A percentile compares a stretch with the other conserved stretches of the same genome.
Evolutionary conservation across 2,329 filamentous ascomycete genomes (phyloP).

Genomic region (Monilinia vaccinii-corymbosi): DNA sequence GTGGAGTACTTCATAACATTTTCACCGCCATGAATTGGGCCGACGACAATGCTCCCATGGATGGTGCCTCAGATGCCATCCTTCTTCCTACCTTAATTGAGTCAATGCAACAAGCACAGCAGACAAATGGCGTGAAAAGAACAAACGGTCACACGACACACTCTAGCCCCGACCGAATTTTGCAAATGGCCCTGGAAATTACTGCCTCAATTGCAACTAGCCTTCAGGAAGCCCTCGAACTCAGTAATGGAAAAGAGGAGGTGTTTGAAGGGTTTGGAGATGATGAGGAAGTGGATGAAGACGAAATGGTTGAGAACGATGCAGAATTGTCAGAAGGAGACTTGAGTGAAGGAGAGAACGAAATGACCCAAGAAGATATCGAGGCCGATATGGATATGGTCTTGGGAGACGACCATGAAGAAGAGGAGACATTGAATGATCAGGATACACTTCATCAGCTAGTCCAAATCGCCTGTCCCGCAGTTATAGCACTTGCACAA

Average conservation of each 20-base stretch:
- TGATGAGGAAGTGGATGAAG: conserved; percentile 27
- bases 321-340: conserved; percentile 33
- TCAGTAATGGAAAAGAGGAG: conserved; percentile 34
- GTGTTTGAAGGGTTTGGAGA: conserved; percentile 34
- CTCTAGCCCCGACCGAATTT: conserved; percentile 25
- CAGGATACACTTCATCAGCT: conserved; percentile 25
- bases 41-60: conserved; percentile 40
- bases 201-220: conserved; percentile 55
- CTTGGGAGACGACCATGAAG: conserved; percentile 37
- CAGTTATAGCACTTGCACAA: conserved; percentile 21
- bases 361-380: conserved; percentile 48
- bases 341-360: conserved; percentile 33
- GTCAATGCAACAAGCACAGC: conserved; percentile 22
- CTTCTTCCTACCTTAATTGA: conserved; percentile 38
- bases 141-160: conserved; percentile 15
- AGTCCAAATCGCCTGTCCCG: conserved; percentile 26
- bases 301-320: conserved; percentile 33
- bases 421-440: conserved; percentile 30
- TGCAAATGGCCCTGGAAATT: conserved; percentile 47
- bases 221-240: conserved; percentile 43
- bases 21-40: conserved; percentile 46
- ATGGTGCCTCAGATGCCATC: conserved; percentile 41
- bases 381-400: conserved; percentile 59
- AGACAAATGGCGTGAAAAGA: not conserved
- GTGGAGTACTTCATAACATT: conserved; percentile 53